A percentile compares a stretch with the other conserved stretches of the same genome.
Evolutionary conservation across 306 rosid species (phyloP).

Genomic region (Oemleria cerasiformis): DNA sequence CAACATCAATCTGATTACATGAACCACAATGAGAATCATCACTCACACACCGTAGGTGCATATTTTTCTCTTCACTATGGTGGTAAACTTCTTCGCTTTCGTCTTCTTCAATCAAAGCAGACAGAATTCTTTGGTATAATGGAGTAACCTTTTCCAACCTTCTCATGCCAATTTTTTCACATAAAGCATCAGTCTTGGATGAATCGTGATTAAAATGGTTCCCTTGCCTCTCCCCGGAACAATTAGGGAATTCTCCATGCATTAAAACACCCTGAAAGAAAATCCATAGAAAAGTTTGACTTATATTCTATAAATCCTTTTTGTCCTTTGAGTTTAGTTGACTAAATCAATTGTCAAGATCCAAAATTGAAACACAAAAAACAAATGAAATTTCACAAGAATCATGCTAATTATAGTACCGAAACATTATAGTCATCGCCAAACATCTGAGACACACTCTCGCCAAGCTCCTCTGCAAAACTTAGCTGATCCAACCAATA

Average conservation of each 20-base stretch:
- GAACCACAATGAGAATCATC: constrained; percentile 95
- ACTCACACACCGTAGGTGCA: constrained; percentile 63
- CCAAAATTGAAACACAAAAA: constrained; percentile 19
- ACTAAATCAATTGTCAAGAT: constrained; percentile 16
- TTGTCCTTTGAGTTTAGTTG: constrained; percentile 6
- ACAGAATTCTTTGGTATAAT: constrained; percentile 79
- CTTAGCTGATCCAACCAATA: constrained; percentile 59
- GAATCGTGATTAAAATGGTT: constrained; percentile 14
- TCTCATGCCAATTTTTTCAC: constrained; percentile 43
- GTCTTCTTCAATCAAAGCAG: constrained; percentile 80
- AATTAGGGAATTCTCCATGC: constrained; percentile 39
- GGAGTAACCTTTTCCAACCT: constrained; percentile 59
- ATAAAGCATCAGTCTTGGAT: constrained; percentile 34
- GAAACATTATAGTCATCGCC: constrained; percentile 47
- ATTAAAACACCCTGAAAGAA: constrained; percentile 51
- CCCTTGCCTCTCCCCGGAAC: constrained; percentile 51
- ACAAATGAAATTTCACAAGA: constrained; percentile 12
- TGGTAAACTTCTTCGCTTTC: constrained; percentile 64
- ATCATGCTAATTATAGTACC: constrained; percentile 41
- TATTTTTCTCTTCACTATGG: constrained; percentile 55
- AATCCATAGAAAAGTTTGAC: constrained; percentile 16
- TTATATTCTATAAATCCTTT: constrained; percentile 17
- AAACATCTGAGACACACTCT: constrained; percentile 54
- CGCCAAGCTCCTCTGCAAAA: constrained; percentile 60
- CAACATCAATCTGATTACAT: constrained; percentile 74